phyloP scores from a whole-genome alignment of 208 protist genomes.

The Borovskyia barvae region DNA sequence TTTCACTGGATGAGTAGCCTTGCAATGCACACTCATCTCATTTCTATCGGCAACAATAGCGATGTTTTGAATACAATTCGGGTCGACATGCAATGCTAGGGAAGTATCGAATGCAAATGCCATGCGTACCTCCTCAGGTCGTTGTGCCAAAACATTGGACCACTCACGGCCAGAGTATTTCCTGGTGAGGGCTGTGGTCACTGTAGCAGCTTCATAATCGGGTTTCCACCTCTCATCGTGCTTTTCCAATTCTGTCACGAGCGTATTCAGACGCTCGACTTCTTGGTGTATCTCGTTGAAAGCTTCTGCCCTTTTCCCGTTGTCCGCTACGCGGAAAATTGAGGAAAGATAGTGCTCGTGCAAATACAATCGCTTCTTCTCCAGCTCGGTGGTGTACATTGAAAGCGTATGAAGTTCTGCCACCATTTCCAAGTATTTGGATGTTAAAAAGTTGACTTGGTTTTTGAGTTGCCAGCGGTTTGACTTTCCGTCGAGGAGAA shows the following conservation, averaged over 20 bases:
- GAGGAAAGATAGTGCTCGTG: conserved; percentile 40
- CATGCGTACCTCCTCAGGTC: conserved; percentile 33
- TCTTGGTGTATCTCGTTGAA: background rate
- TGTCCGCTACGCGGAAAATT: conserved; percentile 17
- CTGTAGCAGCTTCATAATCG: conserved; percentile 14
- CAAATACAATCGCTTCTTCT: conserved; percentile 50
- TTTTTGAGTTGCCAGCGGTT: conserved; percentile 41
- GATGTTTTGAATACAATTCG: conserved; percentile 28
- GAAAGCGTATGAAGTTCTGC: conserved; percentile 49
- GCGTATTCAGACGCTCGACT: conserved; percentile 29
- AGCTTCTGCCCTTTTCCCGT: background rate
- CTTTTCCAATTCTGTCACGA: conserved; percentile 32
- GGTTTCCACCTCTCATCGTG: conserved; percentile 38
- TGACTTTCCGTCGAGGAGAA: conserved; percentile 28
- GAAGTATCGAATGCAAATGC: conserved; percentile 40
- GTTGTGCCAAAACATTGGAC: conserved; percentile 24
- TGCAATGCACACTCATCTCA: conserved; percentile 22
- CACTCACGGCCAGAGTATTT: conserved; percentile 33
- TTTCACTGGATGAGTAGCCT: conserved; percentile 34
- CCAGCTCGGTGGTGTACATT: conserved; percentile 48
- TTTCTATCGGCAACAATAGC: conserved; percentile 17
- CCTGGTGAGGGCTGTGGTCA: conserved; percentile 34
- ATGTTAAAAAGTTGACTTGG: conserved; percentile 17
- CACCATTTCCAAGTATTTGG: conserved; percentile 18
- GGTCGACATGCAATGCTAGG: conserved; percentile 35